Percentiles rank a stretch among this genome's conserved stretches.
Evolutionary conservation across 2,329 filamentous ascomycete genomes (phyloP).

Genomic region (Sclerotinia spermophila): DNA sequence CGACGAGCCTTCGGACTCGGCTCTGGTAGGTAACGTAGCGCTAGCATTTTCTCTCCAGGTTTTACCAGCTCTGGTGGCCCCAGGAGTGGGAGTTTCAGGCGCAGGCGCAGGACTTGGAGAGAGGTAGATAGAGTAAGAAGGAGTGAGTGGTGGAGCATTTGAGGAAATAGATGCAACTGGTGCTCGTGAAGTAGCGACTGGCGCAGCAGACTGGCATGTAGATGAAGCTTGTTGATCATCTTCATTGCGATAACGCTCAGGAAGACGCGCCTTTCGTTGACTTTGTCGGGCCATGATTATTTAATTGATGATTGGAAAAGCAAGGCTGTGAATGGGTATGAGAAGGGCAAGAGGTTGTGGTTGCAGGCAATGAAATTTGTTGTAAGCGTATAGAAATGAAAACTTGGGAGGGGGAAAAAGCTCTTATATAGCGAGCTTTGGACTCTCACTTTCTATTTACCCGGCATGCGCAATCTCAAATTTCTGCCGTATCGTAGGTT

Average conservation of each 20-base stretch:
- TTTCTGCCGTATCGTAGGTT: not conserved
- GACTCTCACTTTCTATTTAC: not conserved
- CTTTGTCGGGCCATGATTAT: too few species aligned
- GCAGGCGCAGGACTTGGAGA: not conserved
- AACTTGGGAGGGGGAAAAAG: not conserved
- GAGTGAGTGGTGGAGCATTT: too few species aligned
- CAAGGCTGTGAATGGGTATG: not conserved
- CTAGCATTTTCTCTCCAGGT: not conserved
- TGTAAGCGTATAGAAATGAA: not conserved
- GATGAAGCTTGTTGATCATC: too few species aligned
- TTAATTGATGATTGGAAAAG: too few species aligned
- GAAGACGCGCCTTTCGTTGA: too few species aligned
- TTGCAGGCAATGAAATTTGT: not conserved
- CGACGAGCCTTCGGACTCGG: accelerated
- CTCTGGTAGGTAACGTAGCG: not conserved
- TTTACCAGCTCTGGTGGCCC: not conserved
- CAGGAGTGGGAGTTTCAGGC: not conserved
- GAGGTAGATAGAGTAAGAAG: not conserved
- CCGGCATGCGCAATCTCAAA: not conserved
- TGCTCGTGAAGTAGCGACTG: too few species aligned
- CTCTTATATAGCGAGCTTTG: not conserved
- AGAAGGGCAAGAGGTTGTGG: not conserved
- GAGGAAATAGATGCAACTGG: too few species aligned
- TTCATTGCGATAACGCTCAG: too few species aligned
- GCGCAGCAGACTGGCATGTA: too few species aligned